These are phyloP conservation scores for Solanum microdontum DNA, from an alignment of 257 asterid genomes.

Conservation along the genomic window DNA sequence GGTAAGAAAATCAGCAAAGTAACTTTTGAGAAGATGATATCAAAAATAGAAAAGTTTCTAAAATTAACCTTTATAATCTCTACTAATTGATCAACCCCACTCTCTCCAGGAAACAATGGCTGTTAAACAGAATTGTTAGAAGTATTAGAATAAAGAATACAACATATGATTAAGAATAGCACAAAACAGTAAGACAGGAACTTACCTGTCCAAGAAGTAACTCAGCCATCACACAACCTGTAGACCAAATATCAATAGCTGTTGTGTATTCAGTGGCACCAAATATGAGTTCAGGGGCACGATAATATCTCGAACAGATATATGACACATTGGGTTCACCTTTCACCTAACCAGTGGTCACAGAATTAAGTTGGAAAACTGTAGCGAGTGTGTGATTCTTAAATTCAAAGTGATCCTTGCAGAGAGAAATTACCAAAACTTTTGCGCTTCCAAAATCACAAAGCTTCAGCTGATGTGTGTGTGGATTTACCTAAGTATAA, in stretches of 20 bases:
- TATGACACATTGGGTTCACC: slow-evolving; percentile 97
- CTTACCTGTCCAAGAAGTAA: slow-evolving; percentile 88
- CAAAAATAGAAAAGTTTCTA: not conserved
- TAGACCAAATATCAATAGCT: slow-evolving; percentile 94
- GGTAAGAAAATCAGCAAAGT: not conserved
- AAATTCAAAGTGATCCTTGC: not conserved
- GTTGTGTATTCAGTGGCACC: slow-evolving; percentile 99
- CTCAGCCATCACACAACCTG: slow-evolving; percentile 98
- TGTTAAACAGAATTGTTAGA: slow-evolving; percentile 28
- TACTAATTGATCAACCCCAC: slow-evolving; percentile 97
- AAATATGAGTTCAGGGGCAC: slow-evolving; percentile 98
- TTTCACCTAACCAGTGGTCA: slow-evolving; percentile 54
- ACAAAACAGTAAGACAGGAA: not conserved
- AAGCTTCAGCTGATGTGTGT: slow-evolving; percentile 85
- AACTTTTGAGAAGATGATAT: not conserved
- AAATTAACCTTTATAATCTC: slow-evolving; percentile 79
- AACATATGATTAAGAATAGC: not conserved
- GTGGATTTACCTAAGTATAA: slow-evolving; percentile 84
- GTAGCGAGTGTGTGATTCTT: not conserved
- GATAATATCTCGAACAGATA: slow-evolving; percentile 93
- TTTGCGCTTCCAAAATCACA: slow-evolving; percentile 99
- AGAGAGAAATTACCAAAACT: slow-evolving; percentile 62
- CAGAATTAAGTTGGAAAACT: not conserved
- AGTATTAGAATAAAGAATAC: slow-evolving; percentile 1
- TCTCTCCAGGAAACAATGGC: slow-evolving; percentile 98